phyloP scores from a whole-genome alignment of 208 protist genomes.

The Trypanosoma boissoni region DNA sequence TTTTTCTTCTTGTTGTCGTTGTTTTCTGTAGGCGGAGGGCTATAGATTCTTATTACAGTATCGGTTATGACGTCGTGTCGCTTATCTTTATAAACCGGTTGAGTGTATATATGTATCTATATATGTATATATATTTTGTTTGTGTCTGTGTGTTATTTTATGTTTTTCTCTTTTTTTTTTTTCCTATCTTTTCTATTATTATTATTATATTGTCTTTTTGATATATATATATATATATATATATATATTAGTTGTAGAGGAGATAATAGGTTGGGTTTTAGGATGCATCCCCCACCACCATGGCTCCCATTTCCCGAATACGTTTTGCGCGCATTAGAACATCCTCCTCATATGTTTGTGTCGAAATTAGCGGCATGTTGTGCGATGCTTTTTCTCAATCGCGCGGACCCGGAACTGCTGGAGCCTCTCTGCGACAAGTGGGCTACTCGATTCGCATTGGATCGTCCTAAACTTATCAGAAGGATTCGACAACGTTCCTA shows the following conservation, averaged over 20 bases:
- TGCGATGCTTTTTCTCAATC: conserved; percentile 75
- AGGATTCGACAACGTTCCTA: conserved; percentile 28
- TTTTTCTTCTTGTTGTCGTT: conserved; percentile 22
- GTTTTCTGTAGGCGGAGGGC: too few relatives aligned
- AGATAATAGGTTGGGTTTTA: neutral
- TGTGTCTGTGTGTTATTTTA: neutral
- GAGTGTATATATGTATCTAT: conserved; percentile 1
- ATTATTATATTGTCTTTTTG: neutral
- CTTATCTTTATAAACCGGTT: too few relatives aligned
- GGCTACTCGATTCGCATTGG: conserved; percentile 64
- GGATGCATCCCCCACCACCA: conserved; percentile 46
- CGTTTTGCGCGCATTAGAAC: conserved; percentile 71
- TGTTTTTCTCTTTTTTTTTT: neutral
- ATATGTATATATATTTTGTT: neutral
- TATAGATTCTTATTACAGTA: too few relatives aligned
- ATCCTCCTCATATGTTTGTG: conserved; percentile 81
- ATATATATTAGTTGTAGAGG: neutral
- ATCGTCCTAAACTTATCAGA: conserved; percentile 44
- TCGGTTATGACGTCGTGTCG: too few relatives aligned
- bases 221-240: neutral
- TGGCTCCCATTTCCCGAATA: conserved; percentile 81
- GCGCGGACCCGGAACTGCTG: conserved; percentile 66
- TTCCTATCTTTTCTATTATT: neutral
- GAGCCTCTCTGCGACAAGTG: conserved; percentile 65
- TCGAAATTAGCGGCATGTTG: conserved; percentile 77